Evolutionary conservation across 2,329 filamentous ascomycete species (phyloP).

Genomic region (Monilinia aucupariae): DNA sequence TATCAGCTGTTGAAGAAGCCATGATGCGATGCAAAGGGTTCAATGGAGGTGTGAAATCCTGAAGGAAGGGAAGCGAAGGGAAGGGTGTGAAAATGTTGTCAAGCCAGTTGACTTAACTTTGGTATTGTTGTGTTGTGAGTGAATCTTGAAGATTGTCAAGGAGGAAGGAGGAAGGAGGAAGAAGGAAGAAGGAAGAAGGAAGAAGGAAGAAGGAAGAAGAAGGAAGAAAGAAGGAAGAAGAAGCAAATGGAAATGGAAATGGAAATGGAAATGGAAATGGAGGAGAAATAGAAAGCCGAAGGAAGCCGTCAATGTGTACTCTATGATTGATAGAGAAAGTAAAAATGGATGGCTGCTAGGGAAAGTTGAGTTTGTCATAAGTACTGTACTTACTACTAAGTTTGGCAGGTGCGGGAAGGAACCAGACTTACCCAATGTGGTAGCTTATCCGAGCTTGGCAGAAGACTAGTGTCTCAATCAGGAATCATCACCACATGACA

Average conservation of each 20-base stretch:
- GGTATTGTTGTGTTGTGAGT: neutral
- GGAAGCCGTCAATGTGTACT: neutral
- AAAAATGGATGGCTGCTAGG: neutral
- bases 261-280: no score
- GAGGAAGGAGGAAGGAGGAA: neutral
- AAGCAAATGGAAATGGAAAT: no score
- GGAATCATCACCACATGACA: neutral
- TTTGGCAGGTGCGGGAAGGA: conserved; percentile 1
- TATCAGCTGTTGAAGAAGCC: conserved; percentile 44
- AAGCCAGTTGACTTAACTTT: neutral
- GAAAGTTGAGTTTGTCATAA: conserved; percentile 4
- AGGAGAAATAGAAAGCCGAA: conserved; percentile 3
- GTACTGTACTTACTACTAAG: neutral
- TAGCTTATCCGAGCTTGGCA: conserved; percentile 8
- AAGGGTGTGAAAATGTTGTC: no score
- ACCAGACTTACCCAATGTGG: conserved; percentile 11
- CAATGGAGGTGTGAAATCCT: no score
- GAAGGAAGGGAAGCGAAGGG: no score
- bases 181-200: neutral
- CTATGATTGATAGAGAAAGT: neutral
- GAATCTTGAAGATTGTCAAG: neutral
- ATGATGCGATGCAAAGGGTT: conserved; percentile 21
- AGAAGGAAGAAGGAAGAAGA: neutral
- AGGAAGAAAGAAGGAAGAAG: neutral
- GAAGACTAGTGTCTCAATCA: neutral